A percentile compares a stretch with the other conserved stretches of the same genome.
Conservation (phyloP, 2,329 filamentous ascomycete species). For the Pseudocercospora fuligena region DNA sequence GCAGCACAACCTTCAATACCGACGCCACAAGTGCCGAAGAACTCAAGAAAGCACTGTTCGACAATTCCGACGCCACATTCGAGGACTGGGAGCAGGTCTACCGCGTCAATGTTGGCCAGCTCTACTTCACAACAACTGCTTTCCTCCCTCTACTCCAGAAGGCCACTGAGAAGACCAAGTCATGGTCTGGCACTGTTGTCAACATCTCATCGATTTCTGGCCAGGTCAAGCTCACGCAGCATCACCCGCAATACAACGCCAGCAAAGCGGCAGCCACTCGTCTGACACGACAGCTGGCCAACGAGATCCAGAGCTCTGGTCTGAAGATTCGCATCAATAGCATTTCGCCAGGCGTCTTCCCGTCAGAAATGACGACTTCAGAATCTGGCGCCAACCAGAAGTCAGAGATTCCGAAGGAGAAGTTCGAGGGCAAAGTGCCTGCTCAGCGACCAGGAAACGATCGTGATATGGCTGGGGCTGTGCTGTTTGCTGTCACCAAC, state of each 20-base stretch:
- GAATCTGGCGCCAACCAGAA: conserved; percentile 60
- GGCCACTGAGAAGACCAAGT: conserved; percentile 47
- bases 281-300: conserved; percentile 60
- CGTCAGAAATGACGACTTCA: conserved; percentile 62
- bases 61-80: conserved; percentile 46
- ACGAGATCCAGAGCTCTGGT: conserved; percentile 56
- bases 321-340: conserved; percentile 63
- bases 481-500: conserved; percentile 58
- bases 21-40: conserved; percentile 49
- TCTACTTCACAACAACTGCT: conserved; percentile 53
- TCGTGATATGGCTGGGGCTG: conserved; percentile 62
- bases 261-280: conserved; percentile 55
- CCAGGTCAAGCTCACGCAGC: conserved; percentile 52
- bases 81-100: conserved; percentile 54
- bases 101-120: conserved; percentile 54
- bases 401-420: conserved; percentile 58
- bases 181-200: conserved; percentile 52
- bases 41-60: conserved; percentile 51
- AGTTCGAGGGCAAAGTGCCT: conserved; percentile 56
- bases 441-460: conserved; percentile 61
- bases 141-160: conserved; percentile 54
- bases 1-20: conserved; percentile 44
- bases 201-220: conserved; percentile 55
- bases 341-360: conserved; percentile 62
- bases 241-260: conserved; percentile 56